phyloP scores from a whole-genome alignment of 2,329 filamentous ascomycete genomes.

The Stromatinia cepivora region DNA sequence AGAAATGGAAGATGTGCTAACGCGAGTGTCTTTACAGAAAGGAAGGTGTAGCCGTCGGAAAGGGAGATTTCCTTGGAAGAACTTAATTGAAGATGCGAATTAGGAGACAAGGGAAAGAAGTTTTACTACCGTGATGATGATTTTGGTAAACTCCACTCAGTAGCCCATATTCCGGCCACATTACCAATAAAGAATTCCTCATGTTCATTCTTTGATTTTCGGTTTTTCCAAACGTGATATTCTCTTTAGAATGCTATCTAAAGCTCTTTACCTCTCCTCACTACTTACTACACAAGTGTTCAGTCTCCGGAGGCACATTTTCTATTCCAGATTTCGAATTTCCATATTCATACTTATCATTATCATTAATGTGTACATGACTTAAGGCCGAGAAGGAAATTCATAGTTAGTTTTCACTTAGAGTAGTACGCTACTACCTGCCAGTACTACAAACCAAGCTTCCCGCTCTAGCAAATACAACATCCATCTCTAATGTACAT shows the following conservation, averaged over 20 bases:
- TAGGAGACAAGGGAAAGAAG: not conserved
- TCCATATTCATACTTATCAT: not conserved
- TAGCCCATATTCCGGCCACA: not conserved
- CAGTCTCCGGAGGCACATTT: too few species aligned
- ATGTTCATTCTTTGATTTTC: not conserved
- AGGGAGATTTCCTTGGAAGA: slow-evolving; percentile 53
- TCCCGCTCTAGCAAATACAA: too few species aligned
- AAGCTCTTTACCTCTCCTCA: not conserved
- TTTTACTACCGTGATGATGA: not conserved
- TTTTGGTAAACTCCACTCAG: not conserved
- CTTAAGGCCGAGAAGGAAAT: too few species aligned
- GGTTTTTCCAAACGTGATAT: not conserved
- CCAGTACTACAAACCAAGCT: too few species aligned
- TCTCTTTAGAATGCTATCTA: not conserved
- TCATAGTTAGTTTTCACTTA: too few species aligned
- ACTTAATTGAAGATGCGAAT: not conserved
- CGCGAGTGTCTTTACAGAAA: not conserved
- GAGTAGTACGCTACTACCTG: too few species aligned
- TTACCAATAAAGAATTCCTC: not conserved
- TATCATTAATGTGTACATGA: not conserved
- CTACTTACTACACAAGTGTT: not conserved
- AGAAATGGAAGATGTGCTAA: not conserved
- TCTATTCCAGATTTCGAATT: too few species aligned
- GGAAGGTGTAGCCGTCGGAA: slow-evolving; percentile 59
- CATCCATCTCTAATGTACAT: not conserved